Evolutionary conservation across 306 rosid genomes (phyloP).

Genomic region (Chamaecrista fasciculata): DNA sequence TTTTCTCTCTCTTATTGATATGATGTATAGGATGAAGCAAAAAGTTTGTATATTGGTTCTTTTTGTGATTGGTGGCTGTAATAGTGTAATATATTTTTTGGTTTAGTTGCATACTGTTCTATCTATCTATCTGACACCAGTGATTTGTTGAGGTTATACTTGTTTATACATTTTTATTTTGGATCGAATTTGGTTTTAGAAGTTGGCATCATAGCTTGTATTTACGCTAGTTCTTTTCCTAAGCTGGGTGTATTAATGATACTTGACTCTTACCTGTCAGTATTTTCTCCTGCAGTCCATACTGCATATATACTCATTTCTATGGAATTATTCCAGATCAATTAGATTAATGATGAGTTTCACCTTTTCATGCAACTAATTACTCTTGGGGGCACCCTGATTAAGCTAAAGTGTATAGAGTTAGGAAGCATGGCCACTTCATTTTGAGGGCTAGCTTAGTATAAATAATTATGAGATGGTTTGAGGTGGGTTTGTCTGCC

Average conservation of each 20-base stretch:
- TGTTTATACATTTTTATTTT: not conserved
- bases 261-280: not conserved
- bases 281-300: not conserved
- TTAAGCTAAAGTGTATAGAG: no score
- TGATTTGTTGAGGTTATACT: not conserved
- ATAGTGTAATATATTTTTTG: not conserved
- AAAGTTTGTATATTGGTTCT: no score
- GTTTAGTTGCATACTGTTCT: not conserved
- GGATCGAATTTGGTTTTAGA: constrained; percentile 16
- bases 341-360: not conserved
- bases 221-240: not conserved
- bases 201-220: not conserved
- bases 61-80: no score
- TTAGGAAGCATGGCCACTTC: no score
- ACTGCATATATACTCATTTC: not conserved
- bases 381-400: not conserved
- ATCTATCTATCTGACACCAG: constrained; percentile 10
- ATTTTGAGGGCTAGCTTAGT: no score
- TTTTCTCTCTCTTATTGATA: no score
- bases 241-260: not conserved
- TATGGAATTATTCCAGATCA: not conserved
- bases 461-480: no score
- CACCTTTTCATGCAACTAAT: not conserved
- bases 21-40: no score
- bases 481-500: no score